Conservation (phyloP, 768 basidiomycete genomes). For the Mycena alexandri region DNA sequence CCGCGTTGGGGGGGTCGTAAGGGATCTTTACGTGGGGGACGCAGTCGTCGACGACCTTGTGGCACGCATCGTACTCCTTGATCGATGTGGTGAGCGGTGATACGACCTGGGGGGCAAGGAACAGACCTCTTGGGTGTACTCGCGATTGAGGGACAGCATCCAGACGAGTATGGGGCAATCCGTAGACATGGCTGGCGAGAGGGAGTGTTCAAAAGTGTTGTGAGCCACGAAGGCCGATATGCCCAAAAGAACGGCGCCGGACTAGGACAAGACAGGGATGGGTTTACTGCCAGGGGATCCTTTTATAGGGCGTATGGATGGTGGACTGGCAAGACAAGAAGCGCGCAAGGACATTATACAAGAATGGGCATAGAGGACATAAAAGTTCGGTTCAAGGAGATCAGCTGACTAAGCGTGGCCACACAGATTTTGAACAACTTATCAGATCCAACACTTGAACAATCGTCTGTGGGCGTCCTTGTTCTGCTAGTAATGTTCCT, state of each 20-base stretch:
- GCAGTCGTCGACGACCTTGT: conserved; percentile 69
- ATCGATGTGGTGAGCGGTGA: conserved; percentile 33
- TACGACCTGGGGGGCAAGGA: conserved; percentile 11
- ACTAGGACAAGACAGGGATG: background rate
- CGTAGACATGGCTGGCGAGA: conserved; percentile 26
- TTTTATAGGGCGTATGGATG: background rate
- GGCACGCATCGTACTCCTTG: conserved; percentile 83
- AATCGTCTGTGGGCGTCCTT: no score
- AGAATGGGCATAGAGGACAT: conserved; percentile 1
- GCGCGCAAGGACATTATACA: conserved; percentile 8
- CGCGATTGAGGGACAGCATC: conserved; percentile 84
- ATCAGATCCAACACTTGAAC: no score
- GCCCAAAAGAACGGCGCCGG: background rate
- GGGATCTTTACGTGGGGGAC: conserved; percentile 67
- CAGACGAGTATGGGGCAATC: conserved; percentile 82
- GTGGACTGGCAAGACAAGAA: background rate
- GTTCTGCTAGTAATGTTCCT: no score
- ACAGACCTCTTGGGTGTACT: conserved; percentile 74
- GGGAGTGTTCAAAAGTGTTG: conserved; percentile 1
- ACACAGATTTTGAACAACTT: no score
- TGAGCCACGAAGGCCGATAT: background rate
- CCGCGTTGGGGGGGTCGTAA: conserved; percentile 68
- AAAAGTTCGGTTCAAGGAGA: background rate
- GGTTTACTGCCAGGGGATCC: background rate
- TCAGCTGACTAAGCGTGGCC: background rate